These are phyloP conservation scores for Epichloe gansuensis DNA, from an alignment of 2,329 filamentous ascomycete species.

Conservation along the genomic window DNA sequence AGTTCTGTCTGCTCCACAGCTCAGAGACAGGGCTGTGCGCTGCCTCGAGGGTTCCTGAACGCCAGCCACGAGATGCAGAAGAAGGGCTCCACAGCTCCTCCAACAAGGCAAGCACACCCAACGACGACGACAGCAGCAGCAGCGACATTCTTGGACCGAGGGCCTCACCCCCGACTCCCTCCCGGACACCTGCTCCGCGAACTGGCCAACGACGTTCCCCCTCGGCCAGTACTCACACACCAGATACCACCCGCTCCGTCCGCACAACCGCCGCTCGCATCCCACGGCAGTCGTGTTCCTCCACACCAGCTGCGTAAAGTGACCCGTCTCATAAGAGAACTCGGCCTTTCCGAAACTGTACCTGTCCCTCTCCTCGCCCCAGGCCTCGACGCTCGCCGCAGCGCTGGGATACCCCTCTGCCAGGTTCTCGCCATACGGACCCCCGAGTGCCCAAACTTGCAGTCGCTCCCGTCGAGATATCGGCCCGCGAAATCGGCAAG, in stretches of 20 bases:
- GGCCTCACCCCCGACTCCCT: not conserved
- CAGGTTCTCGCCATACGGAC: slow-evolving; percentile 33
- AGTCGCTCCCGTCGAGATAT: slow-evolving; percentile 32
- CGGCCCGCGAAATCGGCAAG: slow-evolving; percentile 41
- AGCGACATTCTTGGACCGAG: not conserved
- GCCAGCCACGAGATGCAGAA: no score
- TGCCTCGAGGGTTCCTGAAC: no score
- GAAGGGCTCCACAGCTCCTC: no score
- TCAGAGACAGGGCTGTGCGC: no score
- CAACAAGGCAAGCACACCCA: not conserved
- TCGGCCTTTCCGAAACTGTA: slow-evolving; percentile 8
- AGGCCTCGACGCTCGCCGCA: slow-evolving; percentile 5
- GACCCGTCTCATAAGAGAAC: slow-evolving; percentile 7
- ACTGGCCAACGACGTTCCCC: slow-evolving; percentile 49
- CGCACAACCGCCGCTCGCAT: slow-evolving; percentile 13
- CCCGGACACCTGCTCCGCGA: slow-evolving; percentile 24
- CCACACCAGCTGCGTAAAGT: slow-evolving; percentile 23
- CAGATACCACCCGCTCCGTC: slow-evolving; percentile 46
- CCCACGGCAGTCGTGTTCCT: slow-evolving; percentile 15
- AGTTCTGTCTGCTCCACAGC: no score
- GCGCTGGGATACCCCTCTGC: not conserved
- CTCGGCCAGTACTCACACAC: slow-evolving; percentile 59
- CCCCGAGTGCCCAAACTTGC: slow-evolving; percentile 45
- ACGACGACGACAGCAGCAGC: not conserved
- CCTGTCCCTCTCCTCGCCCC: slow-evolving; percentile 7